Evolutionary conservation across 2,329 filamentous ascomycete genomes (phyloP).

Genomic region (Fusarium coffeatum): DNA sequence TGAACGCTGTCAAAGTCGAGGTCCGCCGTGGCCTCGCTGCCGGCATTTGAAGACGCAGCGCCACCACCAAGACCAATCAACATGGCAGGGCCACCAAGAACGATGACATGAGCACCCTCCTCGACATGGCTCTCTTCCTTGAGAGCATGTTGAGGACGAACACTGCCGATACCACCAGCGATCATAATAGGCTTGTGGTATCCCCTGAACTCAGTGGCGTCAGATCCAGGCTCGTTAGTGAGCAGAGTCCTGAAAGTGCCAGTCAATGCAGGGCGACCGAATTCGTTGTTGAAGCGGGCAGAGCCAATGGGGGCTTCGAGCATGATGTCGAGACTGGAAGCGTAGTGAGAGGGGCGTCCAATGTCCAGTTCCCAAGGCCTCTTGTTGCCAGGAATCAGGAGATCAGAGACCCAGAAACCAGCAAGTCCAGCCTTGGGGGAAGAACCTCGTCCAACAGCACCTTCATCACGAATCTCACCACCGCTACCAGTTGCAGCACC

Average conservation of each 20-base stretch:
- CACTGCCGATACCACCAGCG: conserved; percentile 92
- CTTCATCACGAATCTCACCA: conserved; percentile 95
- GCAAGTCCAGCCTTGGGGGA: conserved; percentile 91
- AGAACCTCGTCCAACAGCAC: conserved; percentile 91
- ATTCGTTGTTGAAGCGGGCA: conserved; percentile 97
- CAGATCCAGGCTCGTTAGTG: conserved; percentile 63
- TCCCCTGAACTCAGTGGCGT: conserved; percentile 76
- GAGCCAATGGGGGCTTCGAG: conserved; percentile 95
- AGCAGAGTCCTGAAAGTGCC: conserved; percentile 94
- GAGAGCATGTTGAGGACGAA: conserved; percentile 88
- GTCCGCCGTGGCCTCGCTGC: conserved; percentile 88
- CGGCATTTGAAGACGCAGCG: conserved; percentile 90
- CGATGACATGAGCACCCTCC: conserved; percentile 89
- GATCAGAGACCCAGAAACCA: conserved; percentile 95
- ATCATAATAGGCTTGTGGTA: conserved; percentile 99
- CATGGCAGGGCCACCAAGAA: conserved; percentile 96
- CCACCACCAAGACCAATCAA: conserved; percentile 95
- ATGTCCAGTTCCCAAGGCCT: conserved; percentile 93
- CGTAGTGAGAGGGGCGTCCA: conserved; percentile 90
- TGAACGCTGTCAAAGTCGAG: conserved; percentile 98
- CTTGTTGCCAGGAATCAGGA: conserved; percentile 84
- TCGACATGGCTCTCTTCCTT: conserved; percentile 84
- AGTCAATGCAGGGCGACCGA: conserved; percentile 87
- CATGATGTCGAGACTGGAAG: conserved; percentile 97
- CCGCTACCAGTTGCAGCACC: conserved; percentile 96